These are phyloP conservation scores for Chromera velia DNA, from an alignment of 73 alveolate species.

Conservation along the genomic window DNA sequence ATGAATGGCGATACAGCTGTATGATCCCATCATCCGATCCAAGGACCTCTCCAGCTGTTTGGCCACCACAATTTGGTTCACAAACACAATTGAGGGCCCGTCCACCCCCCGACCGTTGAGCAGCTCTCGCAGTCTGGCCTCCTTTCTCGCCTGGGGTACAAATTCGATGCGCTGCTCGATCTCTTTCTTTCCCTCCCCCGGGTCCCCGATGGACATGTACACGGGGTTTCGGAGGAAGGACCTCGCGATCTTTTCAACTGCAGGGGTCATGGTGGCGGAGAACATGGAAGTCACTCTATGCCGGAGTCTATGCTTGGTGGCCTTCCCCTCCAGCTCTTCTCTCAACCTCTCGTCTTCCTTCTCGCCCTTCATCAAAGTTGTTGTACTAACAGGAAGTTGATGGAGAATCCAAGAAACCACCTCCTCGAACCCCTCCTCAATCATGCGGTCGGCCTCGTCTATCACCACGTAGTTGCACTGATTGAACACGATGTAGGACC, in stretches of 20 bases:
- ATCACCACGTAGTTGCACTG: constrained; percentile 71
- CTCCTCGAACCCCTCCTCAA: constrained; percentile 65
- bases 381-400: not conserved
- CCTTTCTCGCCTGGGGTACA: constrained; percentile 39
- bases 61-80: constrained; percentile 55
- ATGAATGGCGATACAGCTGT: constrained; percentile 7
- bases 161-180: constrained; percentile 57
- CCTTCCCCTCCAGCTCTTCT: constrained; percentile 15
- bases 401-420: constrained; percentile 42
- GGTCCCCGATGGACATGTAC: constrained; percentile 46
- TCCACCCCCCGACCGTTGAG: constrained; percentile 34
- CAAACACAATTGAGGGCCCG: constrained; percentile 64
- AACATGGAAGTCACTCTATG: constrained; percentile 42
- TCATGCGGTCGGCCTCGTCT: constrained; percentile 82
- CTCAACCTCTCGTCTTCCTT: not conserved
- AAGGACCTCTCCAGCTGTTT: constrained; percentile 37
- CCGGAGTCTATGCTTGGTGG: constrained; percentile 13
- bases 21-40: constrained; percentile 10
- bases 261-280: constrained; percentile 65
- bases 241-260: constrained; percentile 50
- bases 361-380: not conserved
- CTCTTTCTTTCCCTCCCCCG: constrained; percentile 53
- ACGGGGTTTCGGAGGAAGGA: constrained; percentile 34
- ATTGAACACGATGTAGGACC: constrained; percentile 60
- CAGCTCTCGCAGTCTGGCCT: constrained; percentile 14